Evolutionary conservation across 2,329 filamentous ascomycete species (phyloP).

Genomic region (Fusarium goolgardi): DNA sequence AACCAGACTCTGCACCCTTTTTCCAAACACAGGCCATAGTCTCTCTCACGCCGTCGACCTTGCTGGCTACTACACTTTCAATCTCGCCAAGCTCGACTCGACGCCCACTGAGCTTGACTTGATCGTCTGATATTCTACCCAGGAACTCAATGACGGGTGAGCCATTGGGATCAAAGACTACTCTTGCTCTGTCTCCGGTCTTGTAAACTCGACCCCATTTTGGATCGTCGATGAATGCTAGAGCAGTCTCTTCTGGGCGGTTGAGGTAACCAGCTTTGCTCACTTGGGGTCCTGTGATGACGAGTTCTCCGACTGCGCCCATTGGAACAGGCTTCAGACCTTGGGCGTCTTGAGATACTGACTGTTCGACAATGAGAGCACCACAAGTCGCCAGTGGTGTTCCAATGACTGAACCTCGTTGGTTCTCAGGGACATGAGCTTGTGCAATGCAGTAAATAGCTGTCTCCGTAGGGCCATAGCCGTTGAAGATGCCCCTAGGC

Average conservation of each 20-base stretch:
- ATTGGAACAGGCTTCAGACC: conserved; percentile 3
- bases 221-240: not conserved
- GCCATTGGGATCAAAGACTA: conserved; percentile 1
- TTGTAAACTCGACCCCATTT: conserved; percentile 8
- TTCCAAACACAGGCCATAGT: conserved; percentile 23
- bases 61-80: conserved; percentile 20
- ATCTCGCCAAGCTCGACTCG: conserved; percentile 31
- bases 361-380: not conserved
- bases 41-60: not conserved
- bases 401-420: conserved; percentile 20
- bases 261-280: conserved; percentile 27
- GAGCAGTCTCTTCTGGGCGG: conserved; percentile 8
- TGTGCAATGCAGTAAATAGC: conserved; percentile 29
- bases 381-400: conserved; percentile 10
- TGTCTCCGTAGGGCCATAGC: conserved; percentile 20
- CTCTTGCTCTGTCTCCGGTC: conserved; percentile 21
- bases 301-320: conserved; percentile 18
- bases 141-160: conserved; percentile 13
- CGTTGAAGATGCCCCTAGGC: conserved; percentile 20
- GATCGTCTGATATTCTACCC: conserved; percentile 25
- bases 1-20: not conserved
- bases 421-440: not conserved
- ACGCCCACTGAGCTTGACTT: conserved; percentile 31
- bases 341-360: not conserved
- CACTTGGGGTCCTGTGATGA: conserved; percentile 18